Conservation (phyloP, 75 land plant species). For the Selaginella moellendorffii region DNA sequence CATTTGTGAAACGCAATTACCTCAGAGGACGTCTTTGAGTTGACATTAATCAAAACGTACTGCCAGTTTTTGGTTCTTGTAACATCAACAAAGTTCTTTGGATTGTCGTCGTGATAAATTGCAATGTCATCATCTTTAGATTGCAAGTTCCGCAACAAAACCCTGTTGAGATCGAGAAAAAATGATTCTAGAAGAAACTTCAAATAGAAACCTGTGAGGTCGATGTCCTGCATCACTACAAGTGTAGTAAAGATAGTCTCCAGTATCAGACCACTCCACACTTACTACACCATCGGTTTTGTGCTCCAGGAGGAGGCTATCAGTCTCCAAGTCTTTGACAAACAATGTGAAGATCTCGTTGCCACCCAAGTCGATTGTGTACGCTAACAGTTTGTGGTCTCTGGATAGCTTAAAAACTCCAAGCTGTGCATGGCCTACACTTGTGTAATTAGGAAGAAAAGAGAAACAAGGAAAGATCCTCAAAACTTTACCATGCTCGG, state of each 20-base stretch:
- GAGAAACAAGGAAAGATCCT: neutral
- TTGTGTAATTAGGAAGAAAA: neutral
- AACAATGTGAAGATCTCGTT: constrained; percentile 54
- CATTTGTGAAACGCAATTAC: constrained; percentile 19
- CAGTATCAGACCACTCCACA: constrained; percentile 67
- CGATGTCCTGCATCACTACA: constrained; percentile 40
- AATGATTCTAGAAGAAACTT: constrained; percentile 1
- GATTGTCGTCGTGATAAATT: neutral
- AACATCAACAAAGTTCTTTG: constrained; percentile 3
- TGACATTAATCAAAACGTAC: constrained; percentile 5
- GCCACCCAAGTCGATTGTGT: constrained; percentile 69
- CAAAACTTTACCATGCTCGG: constrained; percentile 34
- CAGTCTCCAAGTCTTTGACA: constrained; percentile 55
- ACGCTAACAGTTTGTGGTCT: constrained; percentile 75
- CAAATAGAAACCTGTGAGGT: constrained; percentile 23
- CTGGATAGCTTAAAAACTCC: constrained; percentile 79
- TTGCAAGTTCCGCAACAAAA: neutral
- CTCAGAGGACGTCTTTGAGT: constrained; percentile 78
- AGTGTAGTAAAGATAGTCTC: constrained; percentile 53
- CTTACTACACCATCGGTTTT: constrained; percentile 60
- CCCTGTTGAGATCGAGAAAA: too few relatives aligned
- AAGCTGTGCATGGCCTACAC: constrained; percentile 80
- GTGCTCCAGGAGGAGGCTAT: constrained; percentile 21
- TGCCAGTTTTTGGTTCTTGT: constrained; percentile 10
- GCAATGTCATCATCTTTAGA: neutral